Evolutionary conservation across 1,139 yeast genomes (phyloP), one percentile per base, ranked within the genome.

Genomic region (Pichia sp.): DNA sequence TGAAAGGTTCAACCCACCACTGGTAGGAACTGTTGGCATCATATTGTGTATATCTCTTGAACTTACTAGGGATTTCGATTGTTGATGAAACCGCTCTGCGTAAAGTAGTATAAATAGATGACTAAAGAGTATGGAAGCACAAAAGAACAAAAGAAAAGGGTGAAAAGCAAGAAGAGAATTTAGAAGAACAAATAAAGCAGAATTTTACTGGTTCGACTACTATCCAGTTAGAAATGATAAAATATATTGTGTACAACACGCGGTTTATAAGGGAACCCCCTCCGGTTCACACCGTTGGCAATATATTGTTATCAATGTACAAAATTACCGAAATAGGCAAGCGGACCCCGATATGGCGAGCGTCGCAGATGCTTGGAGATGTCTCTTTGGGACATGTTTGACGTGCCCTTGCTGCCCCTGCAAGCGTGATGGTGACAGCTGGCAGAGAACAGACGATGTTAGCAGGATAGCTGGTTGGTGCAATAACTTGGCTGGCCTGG

Each of bases 281-380:
- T 5, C n/a, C 7, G 15, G 6, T 36, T 15, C 15, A 10, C 40
- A 13, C 40, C 15, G 7, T 36, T 13, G 7, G 6, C 15, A 4
- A 4, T 4, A 32, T 8, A 44, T 15, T 16, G 50, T 47, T 54
- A 54, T 54, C 56, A 23, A 30, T 41, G 57, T 52, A 44, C 49
- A 52, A 29, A 52, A 52, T 44, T 55, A 13, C 57, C 56, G 7
- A 29, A 53, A 43, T 44, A 19, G 55, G 57, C 23, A 50, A 52
- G 48, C 5, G 5, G 38, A 43, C 34, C 57, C 57, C 10, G 40
- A 26, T 34, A 19, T 30, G 16, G 49, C 47, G 47, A 11, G 34
- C n/a, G 6, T 26, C 30, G 8, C 5, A 11, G 8, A 26, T 13
- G 40, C 40, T 36, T 36, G 40, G 40, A 36, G 40, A 11, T 11